phyloP scores from a whole-genome alignment of 139 green algal genomes.

The Haematococcus lacustris region DNA sequence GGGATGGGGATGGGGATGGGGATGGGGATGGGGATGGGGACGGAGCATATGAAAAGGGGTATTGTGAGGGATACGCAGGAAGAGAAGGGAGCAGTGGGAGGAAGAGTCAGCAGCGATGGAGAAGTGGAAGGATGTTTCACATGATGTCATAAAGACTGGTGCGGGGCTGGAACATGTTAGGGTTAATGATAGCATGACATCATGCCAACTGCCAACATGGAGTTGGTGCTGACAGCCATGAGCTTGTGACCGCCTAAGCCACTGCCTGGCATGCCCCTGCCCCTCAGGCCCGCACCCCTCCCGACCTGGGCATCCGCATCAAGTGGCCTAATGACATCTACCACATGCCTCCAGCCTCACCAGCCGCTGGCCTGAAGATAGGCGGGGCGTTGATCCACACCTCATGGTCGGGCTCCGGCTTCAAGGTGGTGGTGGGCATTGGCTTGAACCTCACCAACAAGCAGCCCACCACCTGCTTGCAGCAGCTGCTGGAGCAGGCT shows the following conservation, averaged over 20 bases:
- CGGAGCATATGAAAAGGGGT: not conserved
- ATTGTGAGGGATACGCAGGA: too few relatives aligned
- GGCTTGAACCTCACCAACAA: conserved; percentile 89
- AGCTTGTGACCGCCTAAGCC: not conserved
- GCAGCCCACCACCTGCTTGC: conserved; percentile 84
- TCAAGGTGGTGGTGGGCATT: conserved; percentile 68
- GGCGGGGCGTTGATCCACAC: conserved; percentile 88
- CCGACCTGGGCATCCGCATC: conserved; percentile 68
- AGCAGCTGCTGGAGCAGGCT: conserved; percentile 51
- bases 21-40: not conserved
- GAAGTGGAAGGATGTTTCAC: not conserved
- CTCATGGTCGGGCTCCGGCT: conserved; percentile 49
- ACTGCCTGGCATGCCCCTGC: not conserved
- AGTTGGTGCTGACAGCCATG: not conserved
- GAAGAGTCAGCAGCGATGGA: too few relatives aligned
- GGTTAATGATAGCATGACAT: not conserved
- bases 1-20: not conserved
- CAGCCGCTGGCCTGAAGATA: conserved; percentile 62
- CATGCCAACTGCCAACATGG: not conserved
- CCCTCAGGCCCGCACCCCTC: conserved; percentile 1
- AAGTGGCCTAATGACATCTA: conserved; percentile 99
- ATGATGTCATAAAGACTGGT: not conserved
- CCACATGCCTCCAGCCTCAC: conserved; percentile 2
- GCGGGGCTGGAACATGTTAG: too few relatives aligned
- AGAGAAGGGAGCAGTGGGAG: too few relatives aligned